These are phyloP conservation scores for Linaria vulgaris DNA, from an alignment of 257 asterid species.

Conservation along the genomic window DNA sequence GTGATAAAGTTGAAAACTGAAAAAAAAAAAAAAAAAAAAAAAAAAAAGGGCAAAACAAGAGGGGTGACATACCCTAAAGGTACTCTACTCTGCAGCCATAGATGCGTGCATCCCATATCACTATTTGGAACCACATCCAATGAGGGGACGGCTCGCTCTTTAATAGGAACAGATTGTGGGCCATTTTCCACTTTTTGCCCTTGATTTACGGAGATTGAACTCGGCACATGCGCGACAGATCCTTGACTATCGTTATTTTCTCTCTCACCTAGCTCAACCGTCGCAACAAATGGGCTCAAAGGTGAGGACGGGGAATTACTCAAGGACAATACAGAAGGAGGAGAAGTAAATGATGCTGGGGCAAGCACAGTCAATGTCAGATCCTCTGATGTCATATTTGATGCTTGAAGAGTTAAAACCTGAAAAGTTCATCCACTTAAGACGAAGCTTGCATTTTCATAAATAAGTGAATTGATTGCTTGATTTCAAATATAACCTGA, in stretches of 20 bases:
- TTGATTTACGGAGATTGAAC: conserved; percentile 35
- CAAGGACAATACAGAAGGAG: conserved; percentile 84
- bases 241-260: conserved; percentile 40
- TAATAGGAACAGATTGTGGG: conserved; percentile 35
- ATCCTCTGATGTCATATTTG: conserved; percentile 83
- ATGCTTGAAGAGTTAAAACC: conserved; percentile 96
- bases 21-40: too few relatives aligned
- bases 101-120: conserved; percentile 88
- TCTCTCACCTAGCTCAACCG: conserved; percentile 45
- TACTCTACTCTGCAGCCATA: conserved; percentile 98
- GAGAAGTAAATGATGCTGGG: conserved; percentile 92
- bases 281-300: conserved; percentile 43
- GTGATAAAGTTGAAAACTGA: conserved; percentile 10
- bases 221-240: conserved; percentile 32
- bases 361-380: conserved; percentile 94
- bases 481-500: conserved; percentile 60
- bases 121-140: conserved; percentile 64
- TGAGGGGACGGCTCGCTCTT: conserved; percentile 37
- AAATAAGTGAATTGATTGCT: conserved; percentile 12
- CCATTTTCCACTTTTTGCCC: conserved; percentile 43
- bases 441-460: conserved; percentile 26
- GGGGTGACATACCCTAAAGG: conserved; percentile 77
- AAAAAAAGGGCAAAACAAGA: background rate
- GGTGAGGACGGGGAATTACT: conserved; percentile 67
- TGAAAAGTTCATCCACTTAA: conserved; percentile 44